These are phyloP conservation scores for Fraxinus cuspidata DNA, from an alignment of 257 asterid species.

Conservation along the genomic window DNA sequence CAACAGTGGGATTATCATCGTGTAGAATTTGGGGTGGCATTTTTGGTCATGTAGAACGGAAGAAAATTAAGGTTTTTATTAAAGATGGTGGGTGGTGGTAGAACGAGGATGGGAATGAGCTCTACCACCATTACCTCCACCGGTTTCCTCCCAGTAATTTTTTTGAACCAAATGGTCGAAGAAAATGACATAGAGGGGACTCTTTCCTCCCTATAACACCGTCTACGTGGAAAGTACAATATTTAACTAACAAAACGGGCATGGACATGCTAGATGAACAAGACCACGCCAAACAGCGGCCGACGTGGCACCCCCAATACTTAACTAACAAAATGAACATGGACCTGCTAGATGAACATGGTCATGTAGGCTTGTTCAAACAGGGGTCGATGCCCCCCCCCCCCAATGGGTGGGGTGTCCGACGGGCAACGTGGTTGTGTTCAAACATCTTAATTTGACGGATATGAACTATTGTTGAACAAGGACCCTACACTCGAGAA, in stretches of 20 bases:
- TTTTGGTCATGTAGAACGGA: not conserved
- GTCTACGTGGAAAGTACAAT: not conserved
- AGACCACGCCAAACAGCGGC: too few species aligned
- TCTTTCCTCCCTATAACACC: not conserved
- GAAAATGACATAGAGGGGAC: not conserved
- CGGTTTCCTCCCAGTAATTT: slow-evolving; percentile 26
- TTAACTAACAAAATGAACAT: too few species aligned
- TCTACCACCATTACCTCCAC: slow-evolving; percentile 35
- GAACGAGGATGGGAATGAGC: slow-evolving; percentile 11
- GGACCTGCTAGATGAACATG: too few species aligned
- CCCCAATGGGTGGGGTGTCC: too few species aligned
- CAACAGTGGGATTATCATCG: slow-evolving; percentile 38
- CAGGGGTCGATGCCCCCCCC: too few species aligned
- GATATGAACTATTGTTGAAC: not conserved
- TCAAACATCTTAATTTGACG: too few species aligned
- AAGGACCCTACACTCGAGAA: too few species aligned
- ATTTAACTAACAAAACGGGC: not conserved
- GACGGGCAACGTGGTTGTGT: too few species aligned
- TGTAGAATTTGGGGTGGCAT: slow-evolving; percentile 27
- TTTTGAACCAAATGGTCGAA: slow-evolving; percentile 16
- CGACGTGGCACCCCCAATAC: too few species aligned
- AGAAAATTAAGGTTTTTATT: not conserved
- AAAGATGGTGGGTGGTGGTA: slow-evolving; percentile 32
- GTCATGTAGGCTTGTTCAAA: too few species aligned
- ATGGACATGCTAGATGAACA: not conserved